These are phyloP conservation scores for Pholiota microspora DNA, from an alignment of 768 basidiomycete species.

Conservation along the genomic window DNA sequence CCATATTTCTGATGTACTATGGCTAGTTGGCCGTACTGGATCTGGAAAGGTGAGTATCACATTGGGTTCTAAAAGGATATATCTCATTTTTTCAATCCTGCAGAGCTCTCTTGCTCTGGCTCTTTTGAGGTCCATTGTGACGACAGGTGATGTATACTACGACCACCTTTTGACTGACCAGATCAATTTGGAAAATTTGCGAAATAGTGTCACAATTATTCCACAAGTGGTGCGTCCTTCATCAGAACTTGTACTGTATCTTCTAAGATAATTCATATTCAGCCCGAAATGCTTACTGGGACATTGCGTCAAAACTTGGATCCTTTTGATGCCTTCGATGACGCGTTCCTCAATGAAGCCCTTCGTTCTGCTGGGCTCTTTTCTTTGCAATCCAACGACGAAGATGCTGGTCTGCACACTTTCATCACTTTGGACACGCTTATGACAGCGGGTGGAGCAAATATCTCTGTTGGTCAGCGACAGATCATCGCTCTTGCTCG, in stretches of 20 bases:
- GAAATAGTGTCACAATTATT: slow-evolving; percentile 59
- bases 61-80: background rate
- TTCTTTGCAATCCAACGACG: slow-evolving; percentile 19
- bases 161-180: slow-evolving; percentile 47
- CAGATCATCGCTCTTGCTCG: slow-evolving; percentile 63
- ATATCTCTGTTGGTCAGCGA: slow-evolving; percentile 72
- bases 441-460: slow-evolving; percentile 54
- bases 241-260: background rate
- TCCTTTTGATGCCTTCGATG: slow-evolving; percentile 55
- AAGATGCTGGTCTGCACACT: slow-evolving; percentile 43
- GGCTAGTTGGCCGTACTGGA: slow-evolving; percentile 45
- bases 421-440: slow-evolving; percentile 37
- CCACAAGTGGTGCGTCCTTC: slow-evolving; percentile 36
- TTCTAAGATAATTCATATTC: background rate
- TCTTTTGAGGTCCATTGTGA: slow-evolving; percentile 38
- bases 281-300: slow-evolving; percentile 53
- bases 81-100: background rate
- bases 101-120: slow-evolving; percentile 56
- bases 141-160: slow-evolving; percentile 51
- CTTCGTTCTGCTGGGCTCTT: slow-evolving; percentile 34
- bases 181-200: slow-evolving; percentile 53
- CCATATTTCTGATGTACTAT: too few relatives aligned
- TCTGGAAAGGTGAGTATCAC: slow-evolving; percentile 35
- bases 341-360: slow-evolving; percentile 35
- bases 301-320: slow-evolving; percentile 61